phyloP scores from a whole-genome alignment of 257 asterid genomes.

The Lavandula angustifolia region DNA sequence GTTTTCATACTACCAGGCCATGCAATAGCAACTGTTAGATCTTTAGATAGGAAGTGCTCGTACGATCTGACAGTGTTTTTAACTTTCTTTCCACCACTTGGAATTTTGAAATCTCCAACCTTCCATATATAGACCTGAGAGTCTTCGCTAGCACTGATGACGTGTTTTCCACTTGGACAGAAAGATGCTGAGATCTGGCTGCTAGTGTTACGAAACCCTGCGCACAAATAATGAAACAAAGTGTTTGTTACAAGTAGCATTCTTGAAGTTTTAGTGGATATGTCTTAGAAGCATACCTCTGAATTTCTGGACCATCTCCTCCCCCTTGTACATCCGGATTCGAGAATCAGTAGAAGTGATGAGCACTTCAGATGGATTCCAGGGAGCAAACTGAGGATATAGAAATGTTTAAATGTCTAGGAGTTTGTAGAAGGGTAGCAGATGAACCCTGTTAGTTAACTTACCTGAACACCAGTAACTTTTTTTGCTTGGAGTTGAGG shows the following conservation, averaged over 20 bases:
- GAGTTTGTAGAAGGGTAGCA: constrained; percentile 1
- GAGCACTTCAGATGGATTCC: constrained; percentile 64
- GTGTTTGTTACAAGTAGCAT: constrained; percentile 1
- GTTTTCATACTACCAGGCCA: constrained; percentile 63
- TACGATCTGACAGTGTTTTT: constrained; percentile 45
- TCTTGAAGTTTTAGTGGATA: constrained; percentile 29
- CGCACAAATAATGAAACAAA: constrained; percentile 1
- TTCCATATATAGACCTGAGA: constrained; percentile 82
- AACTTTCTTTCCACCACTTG: constrained; percentile 43
- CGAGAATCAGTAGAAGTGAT: constrained; percentile 87
- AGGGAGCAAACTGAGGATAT: constrained; percentile 63
- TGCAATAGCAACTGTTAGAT: constrained; percentile 74
- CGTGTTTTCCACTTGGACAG: constrained; percentile 68
- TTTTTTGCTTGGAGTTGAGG: constrained; percentile 49
- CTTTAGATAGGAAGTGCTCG: constrained; percentile 82
- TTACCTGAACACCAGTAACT: constrained; percentile 87
- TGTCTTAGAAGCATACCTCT: constrained; percentile 50
- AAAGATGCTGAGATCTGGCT: constrained; percentile 88
- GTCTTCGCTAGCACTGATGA: constrained; percentile 90
- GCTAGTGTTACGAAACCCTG: constrained; percentile 81
- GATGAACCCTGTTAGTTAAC: constrained; percentile 16
- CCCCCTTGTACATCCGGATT: constrained; percentile 66
- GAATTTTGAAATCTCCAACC: constrained; percentile 50
- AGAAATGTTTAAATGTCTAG: background rate
- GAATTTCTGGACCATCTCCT: constrained; percentile 60